Percentiles rank a stretch among this genome's conserved stretches.
Conservation (phyloP, 352 stramenopile genomes). For the Phytophthora gonapodyides region DNA sequence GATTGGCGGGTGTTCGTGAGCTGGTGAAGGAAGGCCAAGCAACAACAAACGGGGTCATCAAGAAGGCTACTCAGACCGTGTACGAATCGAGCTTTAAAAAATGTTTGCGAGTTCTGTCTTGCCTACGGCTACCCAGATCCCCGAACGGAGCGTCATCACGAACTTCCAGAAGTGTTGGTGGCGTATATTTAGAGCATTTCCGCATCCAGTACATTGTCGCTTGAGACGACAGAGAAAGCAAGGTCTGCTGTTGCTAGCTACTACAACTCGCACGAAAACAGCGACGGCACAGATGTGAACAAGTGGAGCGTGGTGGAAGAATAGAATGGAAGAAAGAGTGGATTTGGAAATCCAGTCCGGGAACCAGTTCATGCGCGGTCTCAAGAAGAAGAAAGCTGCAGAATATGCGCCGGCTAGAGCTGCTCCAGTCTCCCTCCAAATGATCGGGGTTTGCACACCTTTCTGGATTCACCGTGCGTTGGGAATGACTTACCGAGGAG, state of each 20-base stretch:
- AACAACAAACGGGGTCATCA: conserved; percentile 10
- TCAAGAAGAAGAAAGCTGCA: conserved; percentile 9
- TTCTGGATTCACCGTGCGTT: not conserved
- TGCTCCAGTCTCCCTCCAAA: not conserved
- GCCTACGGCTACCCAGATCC: conserved; percentile 5
- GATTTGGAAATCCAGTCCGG: conserved; percentile 7
- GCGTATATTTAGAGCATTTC: conserved; percentile 14
- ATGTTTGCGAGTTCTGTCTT: conserved; percentile 3
- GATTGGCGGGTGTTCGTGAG: no score
- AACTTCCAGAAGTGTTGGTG: conserved; percentile 11
- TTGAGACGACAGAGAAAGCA: conserved; percentile 13
- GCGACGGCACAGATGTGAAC: conserved; percentile 11
- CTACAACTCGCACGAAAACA: conserved; percentile 7
- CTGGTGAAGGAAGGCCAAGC: not conserved
- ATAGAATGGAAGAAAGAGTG: not conserved
- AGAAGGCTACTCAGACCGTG: conserved; percentile 11
- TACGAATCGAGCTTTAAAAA: conserved; percentile 19
- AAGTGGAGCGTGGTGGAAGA: not conserved
- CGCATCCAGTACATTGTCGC: conserved; percentile 7
- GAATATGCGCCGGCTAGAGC: conserved; percentile 2
- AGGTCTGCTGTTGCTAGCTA: conserved; percentile 17
- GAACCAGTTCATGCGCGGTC: conserved; percentile 2
- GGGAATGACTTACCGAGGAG: not conserved
- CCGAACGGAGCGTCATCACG: conserved; percentile 6
- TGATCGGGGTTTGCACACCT: conserved; percentile 7